Evolutionary conservation across 768 basidiomycete species (phyloP).

Genomic region (Lactarius deliciosus): DNA sequence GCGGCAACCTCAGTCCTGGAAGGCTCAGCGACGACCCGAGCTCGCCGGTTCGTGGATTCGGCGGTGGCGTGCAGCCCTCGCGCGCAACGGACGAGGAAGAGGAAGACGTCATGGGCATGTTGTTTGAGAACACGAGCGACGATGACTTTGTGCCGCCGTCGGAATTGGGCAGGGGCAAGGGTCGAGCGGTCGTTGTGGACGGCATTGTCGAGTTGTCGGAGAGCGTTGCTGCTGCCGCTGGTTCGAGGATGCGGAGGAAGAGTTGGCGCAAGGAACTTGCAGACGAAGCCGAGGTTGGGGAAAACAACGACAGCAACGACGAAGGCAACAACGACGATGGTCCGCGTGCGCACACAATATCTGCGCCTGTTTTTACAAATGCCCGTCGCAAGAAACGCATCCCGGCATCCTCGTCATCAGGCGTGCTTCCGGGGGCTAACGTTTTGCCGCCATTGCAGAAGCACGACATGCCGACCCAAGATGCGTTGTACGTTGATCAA

Average conservation of each 20-base stretch:
- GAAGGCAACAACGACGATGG: not conserved
- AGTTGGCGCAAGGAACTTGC: conserved; percentile 18
- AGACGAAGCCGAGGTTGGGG: not conserved
- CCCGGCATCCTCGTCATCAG: not conserved
- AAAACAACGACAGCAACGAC: not conserved
- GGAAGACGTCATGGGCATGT: conserved; percentile 5
- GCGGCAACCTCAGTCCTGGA: conserved; percentile 3
- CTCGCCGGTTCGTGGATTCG: not conserved
- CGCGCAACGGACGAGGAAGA: not conserved
- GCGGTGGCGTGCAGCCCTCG: not conserved
- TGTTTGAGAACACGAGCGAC: not conserved
- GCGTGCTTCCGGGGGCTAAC: not conserved
- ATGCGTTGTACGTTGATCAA: conserved; percentile 19
- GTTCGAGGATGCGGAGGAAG: conserved; percentile 7
- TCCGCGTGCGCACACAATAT: not conserved
- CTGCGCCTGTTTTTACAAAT: not conserved
- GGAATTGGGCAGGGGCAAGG: not conserved
- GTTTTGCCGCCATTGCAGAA: conserved; percentile 26
- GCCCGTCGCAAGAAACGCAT: not conserved
- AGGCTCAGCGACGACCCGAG: not conserved
- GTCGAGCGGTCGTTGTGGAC: not conserved
- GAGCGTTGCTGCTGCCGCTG: not conserved
- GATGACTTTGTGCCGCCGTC: not conserved
- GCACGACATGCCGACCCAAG: conserved; percentile 11
- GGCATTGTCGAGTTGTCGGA: not conserved